Evolutionary conservation across 129 eudicot species (phyloP).

Genomic region (sunflower (Helianthus annuus)): DNA sequence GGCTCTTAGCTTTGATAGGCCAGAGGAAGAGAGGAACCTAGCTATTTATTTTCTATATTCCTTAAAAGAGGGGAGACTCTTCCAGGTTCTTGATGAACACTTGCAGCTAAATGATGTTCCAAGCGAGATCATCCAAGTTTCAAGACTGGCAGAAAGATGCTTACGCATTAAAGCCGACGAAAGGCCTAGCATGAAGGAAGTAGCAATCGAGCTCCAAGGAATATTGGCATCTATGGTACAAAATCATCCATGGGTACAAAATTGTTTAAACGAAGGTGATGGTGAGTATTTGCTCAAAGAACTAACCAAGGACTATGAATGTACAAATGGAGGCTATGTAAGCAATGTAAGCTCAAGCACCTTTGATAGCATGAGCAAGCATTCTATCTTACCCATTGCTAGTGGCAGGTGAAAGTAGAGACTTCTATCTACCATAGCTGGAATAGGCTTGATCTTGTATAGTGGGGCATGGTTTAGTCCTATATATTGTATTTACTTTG

Average conservation of each 20-base stretch:
- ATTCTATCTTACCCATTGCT: slow-evolving; percentile 22
- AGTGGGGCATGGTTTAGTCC: too few species aligned
- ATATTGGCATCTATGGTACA: neutral
- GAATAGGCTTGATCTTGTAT: too few species aligned
- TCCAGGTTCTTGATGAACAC: slow-evolving; percentile 26
- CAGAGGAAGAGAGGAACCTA: slow-evolving; percentile 41
- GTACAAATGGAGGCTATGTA: neutral
- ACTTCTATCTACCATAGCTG: too few species aligned
- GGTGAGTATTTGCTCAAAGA: too few species aligned
- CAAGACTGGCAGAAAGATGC: slow-evolving; percentile 34
- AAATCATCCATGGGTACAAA: too few species aligned
- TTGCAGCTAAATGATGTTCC: slow-evolving; percentile 25
- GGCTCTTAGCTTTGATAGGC: slow-evolving; percentile 40
- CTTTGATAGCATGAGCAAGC: slow-evolving; percentile 24
- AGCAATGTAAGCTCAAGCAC: slow-evolving; percentile 16
- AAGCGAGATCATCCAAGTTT: slow-evolving; percentile 19
- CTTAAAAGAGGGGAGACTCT: slow-evolving; percentile 26
- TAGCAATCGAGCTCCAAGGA: slow-evolving; percentile 37
- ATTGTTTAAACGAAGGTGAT: too few species aligned
- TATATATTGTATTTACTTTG: too few species aligned
- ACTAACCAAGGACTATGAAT: neutral
- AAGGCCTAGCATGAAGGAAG: slow-evolving; percentile 46
- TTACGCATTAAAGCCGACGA: slow-evolving; percentile 35
- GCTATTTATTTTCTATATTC: slow-evolving; percentile 32
- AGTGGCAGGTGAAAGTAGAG: slow-evolving; percentile 25